Conservation (phyloP, 306 rosid genomes). For the Leucaena leucocephala region DNA sequence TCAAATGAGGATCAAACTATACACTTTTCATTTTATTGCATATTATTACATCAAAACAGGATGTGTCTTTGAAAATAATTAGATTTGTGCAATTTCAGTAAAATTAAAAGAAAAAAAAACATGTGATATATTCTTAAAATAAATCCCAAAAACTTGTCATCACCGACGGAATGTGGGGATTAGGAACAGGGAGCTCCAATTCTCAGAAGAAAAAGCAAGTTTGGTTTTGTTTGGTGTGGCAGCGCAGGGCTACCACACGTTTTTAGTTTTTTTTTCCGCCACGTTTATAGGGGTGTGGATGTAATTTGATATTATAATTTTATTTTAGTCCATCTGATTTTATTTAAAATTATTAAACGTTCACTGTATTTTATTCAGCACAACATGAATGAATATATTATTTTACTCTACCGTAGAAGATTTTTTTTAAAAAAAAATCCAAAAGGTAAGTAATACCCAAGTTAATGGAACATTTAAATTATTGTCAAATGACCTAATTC, state of each 20-base stretch:
- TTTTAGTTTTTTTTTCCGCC: background rate
- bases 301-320: background rate
- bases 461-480: background rate
- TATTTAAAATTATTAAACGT: background rate
- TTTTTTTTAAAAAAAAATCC: no score
- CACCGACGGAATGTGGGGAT: background rate
- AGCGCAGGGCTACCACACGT: constrained; percentile 15
- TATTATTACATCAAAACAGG: no score
- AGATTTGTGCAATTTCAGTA: no score
- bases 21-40: no score
- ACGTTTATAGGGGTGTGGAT: background rate
- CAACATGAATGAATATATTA: background rate
- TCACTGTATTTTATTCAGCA: background rate
- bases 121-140: background rate
- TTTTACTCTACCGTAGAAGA: background rate
- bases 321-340: background rate
- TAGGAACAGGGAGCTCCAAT: background rate
- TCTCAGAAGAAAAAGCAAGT: background rate
- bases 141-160: background rate
- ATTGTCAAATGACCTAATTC: background rate
- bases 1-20: background rate
- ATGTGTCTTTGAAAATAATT: no score
- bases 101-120: background rate
- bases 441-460: background rate
- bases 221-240: constrained; percentile 2